Evolutionary conservation across 139 green algal species (phyloP).

Genomic region (Limnomonas spitsbergensis): DNA sequence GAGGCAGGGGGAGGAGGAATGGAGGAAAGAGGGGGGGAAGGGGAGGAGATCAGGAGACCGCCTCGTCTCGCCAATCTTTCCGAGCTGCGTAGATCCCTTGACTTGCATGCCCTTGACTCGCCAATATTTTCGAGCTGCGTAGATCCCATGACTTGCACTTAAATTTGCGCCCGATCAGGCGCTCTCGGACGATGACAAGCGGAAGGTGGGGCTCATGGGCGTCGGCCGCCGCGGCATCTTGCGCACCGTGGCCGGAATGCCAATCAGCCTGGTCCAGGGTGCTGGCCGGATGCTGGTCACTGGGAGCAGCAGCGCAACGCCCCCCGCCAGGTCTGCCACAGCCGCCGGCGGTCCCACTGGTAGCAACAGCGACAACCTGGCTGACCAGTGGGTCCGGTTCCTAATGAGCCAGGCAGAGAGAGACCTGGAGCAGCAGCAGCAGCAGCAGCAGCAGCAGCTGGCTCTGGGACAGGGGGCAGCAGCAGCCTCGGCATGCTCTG

Average conservation of each 20-base stretch:
- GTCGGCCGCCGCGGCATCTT: constrained; percentile 30
- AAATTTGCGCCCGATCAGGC: too few species aligned
- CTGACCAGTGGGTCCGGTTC: constrained; percentile 60
- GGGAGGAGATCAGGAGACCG: too few species aligned
- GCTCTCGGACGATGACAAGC: constrained; percentile 52
- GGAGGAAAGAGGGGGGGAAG: not conserved
- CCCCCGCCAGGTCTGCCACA: too few species aligned
- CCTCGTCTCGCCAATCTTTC: too few species aligned
- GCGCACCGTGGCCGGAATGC: constrained; percentile 28
- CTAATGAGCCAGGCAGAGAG: constrained; percentile 50
- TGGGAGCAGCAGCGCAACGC: not conserved
- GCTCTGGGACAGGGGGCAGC: not conserved
- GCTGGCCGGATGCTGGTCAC: constrained; percentile 25
- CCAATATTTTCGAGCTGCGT: too few species aligned
- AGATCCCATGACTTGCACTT: too few species aligned
- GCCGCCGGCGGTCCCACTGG: not conserved
- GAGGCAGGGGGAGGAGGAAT: not conserved
- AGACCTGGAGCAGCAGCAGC: not conserved
- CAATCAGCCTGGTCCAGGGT: constrained; percentile 34
- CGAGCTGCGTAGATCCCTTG: too few species aligned
- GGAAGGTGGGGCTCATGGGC: constrained; percentile 21
- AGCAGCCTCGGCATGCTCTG: not conserved
- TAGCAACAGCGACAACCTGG: constrained; percentile 17
- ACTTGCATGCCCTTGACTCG: too few species aligned
- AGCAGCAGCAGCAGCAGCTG: not conserved